Conservation (phyloP, 2,329 filamentous ascomycete species). For the Fusarium sp. region DNA sequence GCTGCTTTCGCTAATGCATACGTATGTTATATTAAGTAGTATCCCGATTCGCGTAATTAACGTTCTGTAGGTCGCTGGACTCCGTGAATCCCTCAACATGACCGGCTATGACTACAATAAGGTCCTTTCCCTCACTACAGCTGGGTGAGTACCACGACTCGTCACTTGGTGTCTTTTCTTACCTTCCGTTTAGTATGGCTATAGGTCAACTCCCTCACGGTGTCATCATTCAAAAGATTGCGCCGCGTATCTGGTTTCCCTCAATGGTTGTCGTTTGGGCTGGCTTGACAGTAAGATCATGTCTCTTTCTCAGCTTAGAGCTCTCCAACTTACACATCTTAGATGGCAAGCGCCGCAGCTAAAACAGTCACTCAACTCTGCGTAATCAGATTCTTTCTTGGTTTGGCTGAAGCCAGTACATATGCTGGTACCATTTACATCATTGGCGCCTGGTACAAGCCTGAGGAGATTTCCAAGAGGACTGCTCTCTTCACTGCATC, state of each 20-base stretch:
- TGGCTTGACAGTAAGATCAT: constrained; percentile 63
- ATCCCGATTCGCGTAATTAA: accelerated
- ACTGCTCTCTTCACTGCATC: constrained; percentile 70
- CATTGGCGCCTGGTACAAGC: constrained; percentile 66
- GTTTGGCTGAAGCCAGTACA: constrained; percentile 48
- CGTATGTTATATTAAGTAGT: not conserved
- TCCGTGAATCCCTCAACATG: constrained; percentile 59
- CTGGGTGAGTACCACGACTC: constrained; percentile 39
- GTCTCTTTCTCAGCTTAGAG: accelerated
- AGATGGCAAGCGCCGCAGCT: constrained; percentile 51
- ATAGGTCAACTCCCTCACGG: constrained; percentile 70
- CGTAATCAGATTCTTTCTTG: constrained; percentile 49
- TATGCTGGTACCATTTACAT: constrained; percentile 53
- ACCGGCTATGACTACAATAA: constrained; percentile 57
- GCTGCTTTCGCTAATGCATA: constrained; percentile 58
- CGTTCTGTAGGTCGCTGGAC: constrained; percentile 54
- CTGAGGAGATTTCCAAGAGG: constrained; percentile 69
- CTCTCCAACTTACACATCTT: accelerated
- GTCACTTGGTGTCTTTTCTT: accelerated
- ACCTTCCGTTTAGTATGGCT: constrained; percentile 47
- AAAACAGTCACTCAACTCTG: constrained; percentile 50
- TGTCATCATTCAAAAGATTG: constrained; percentile 70
- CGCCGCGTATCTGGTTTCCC: constrained; percentile 71
- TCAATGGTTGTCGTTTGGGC: constrained; percentile 72
- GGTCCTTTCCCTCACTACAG: constrained; percentile 44